phyloP scores from a whole-genome alignment of 208 protist species.

The Perkinsela sp. region DNA sequence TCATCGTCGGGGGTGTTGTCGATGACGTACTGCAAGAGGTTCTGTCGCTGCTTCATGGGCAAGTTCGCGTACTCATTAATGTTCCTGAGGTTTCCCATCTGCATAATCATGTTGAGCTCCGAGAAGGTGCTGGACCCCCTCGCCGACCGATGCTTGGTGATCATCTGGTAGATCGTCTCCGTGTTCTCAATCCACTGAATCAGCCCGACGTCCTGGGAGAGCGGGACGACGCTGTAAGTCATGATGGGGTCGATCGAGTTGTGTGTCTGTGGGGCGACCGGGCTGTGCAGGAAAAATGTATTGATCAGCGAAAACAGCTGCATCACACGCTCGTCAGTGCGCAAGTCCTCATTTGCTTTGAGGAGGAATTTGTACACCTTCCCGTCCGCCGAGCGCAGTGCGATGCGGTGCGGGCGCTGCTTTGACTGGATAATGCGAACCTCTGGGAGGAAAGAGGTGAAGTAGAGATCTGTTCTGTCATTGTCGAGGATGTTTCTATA shows the following conservation, averaged over 20 bases:
- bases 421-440: slow-evolving; percentile 94
- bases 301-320: slow-evolving; percentile 98
- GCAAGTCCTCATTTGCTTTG: slow-evolving; percentile 91
- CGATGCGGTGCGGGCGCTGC: slow-evolving; percentile 91
- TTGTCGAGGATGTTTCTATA: slow-evolving; percentile 22
- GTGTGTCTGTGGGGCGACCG: slow-evolving; percentile 13
- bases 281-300: slow-evolving; percentile 73
- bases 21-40: slow-evolving; percentile 68
- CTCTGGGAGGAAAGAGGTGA: slow-evolving; percentile 62
- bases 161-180: slow-evolving; percentile 76
- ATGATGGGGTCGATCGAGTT: slow-evolving; percentile 69
- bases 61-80: slow-evolving; percentile 56
- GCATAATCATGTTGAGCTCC: slow-evolving; percentile 43
- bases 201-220: slow-evolving; percentile 93
- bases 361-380: slow-evolving; percentile 85
- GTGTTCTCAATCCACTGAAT: slow-evolving; percentile 95
- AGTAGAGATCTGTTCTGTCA: slow-evolving; percentile 64
- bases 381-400: slow-evolving; percentile 78
- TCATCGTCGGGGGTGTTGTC: slow-evolving; percentile 78
- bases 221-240: slow-evolving; percentile 90
- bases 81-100: slow-evolving; percentile 18
- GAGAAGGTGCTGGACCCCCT: slow-evolving; percentile 41
- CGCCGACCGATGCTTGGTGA: slow-evolving; percentile 31
- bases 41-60: slow-evolving; percentile 28
- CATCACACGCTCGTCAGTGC: slow-evolving; percentile 99